phyloP scores from a whole-genome alignment of 1,284 basidiomycete genomes.

The Cystobasidium pallidum region DNA sequence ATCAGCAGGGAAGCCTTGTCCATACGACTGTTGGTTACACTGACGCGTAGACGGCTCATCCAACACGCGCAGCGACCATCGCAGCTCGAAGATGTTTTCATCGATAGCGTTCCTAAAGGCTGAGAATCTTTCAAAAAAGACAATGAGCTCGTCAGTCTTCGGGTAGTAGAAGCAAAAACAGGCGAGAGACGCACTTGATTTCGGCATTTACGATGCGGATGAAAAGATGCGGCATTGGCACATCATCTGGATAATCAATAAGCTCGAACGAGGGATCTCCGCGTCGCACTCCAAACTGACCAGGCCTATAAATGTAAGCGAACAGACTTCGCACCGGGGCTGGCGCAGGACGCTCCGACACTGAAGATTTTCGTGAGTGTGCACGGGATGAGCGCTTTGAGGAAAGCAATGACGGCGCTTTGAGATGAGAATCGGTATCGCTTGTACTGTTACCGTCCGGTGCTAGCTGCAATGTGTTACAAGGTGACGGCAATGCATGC shows the following conservation, averaged over 20 bases:
- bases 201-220: slow-evolving; percentile 31
- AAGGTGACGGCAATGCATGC: background rate
- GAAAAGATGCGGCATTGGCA: slow-evolving; percentile 37
- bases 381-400: slow-evolving; percentile 3
- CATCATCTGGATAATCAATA: slow-evolving; percentile 38
- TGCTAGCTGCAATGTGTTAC: background rate
- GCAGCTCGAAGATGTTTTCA: slow-evolving; percentile 21
- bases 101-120: slow-evolving; percentile 35
- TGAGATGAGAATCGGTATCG: background rate
- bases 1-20: background rate
- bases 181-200: slow-evolving; percentile 26
- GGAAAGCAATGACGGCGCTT: slow-evolving; percentile 4
- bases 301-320: slow-evolving; percentile 26
- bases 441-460: background rate
- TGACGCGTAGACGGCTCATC: slow-evolving; percentile 41
- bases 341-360: background rate
- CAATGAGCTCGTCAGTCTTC: no score
- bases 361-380: slow-evolving; percentile 18
- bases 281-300: slow-evolving; percentile 9
- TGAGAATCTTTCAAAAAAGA: slow-evolving; percentile 27
- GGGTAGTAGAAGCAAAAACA: no score
- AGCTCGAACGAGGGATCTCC: slow-evolving; percentile 25
- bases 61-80: slow-evolving; percentile 26
- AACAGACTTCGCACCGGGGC: slow-evolving; percentile 10
- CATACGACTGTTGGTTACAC: background rate